These are phyloP conservation scores for Apophysomyces sp. DNA, from an alignment of 371 early-diverging fungal species.

Conservation along the genomic window DNA sequence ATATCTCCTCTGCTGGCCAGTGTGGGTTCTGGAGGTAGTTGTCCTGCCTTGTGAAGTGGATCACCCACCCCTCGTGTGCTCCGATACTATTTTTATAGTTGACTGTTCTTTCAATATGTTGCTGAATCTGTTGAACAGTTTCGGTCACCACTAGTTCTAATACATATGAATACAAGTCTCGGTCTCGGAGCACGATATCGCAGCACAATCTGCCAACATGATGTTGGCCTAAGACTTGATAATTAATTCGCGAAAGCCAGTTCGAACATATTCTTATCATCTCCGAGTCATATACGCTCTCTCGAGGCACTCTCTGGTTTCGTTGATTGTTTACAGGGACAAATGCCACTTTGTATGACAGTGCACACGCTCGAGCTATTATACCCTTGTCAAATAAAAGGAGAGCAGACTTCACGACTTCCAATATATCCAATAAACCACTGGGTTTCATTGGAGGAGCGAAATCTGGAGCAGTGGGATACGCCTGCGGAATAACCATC, in stretches of 20 bases:
- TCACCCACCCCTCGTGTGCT: conserved; percentile 16
- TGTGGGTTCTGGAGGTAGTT: conserved; percentile 12
- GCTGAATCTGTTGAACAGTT: conserved; percentile 3
- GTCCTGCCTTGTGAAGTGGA: conserved; percentile 20
- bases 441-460: conserved; percentile 6
- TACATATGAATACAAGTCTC: neutral
- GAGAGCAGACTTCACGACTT: neutral
- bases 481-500: conserved; percentile 8
- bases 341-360: neutral
- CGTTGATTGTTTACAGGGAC: neutral
- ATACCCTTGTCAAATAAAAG: neutral
- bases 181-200: neutral
- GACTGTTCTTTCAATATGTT: conserved; percentile 5
- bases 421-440: conserved; percentile 3
- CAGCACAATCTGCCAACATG: neutral
- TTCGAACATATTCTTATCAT: neutral
- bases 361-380: neutral
- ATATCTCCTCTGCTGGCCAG: conserved; percentile 11
- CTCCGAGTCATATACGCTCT: conserved; percentile 9
- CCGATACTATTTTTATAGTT: conserved; percentile 1
- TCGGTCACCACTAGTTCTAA: conserved; percentile 3
- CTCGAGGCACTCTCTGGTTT: neutral
- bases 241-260: conserved; percentile 1
- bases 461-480: conserved; percentile 7
- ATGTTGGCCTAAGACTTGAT: neutral